Conservation (phyloP, 1,284 basidiomycete species). For the Ganoderma resinaceum region DNA sequence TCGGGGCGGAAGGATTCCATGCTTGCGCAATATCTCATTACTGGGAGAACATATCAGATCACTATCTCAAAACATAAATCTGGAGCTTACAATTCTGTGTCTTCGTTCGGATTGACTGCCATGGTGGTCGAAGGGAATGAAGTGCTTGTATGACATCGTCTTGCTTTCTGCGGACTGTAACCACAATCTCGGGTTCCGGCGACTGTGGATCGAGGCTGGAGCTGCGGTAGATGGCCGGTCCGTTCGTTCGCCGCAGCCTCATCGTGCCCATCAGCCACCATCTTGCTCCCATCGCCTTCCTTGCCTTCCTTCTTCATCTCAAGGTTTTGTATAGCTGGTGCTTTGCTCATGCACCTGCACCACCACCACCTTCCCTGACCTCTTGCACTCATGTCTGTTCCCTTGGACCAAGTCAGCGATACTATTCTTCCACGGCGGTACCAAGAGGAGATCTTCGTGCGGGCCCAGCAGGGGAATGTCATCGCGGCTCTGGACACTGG, state of each 20-base stretch:
- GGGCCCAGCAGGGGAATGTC: constrained; percentile 75
- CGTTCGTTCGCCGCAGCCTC: not conserved
- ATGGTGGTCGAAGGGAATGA: constrained; percentile 42
- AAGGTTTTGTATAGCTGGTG: not conserved
- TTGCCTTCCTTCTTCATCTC: not conserved
- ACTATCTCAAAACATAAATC: constrained; percentile 12
- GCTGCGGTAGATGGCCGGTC: constrained; percentile 7
- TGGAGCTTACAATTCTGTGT: constrained; percentile 87
- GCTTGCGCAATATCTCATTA: constrained; percentile 91
- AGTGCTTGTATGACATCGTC: not conserved
- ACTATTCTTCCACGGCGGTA: constrained; percentile 59
- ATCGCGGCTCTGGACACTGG: constrained; percentile 83
- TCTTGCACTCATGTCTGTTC: constrained; percentile 30
- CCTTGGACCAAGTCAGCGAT: constrained; percentile 37
- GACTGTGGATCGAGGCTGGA: no score
- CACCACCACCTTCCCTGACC: not conserved
- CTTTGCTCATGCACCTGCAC: constrained; percentile 5
- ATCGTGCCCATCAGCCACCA: constrained; percentile 3
- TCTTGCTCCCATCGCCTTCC: constrained; percentile 2
- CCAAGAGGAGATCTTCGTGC: constrained; percentile 78
- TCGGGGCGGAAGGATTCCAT: constrained; percentile 88
- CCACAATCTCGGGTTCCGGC: not conserved
- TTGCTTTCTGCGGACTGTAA: not conserved
- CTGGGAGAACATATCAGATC: constrained; percentile 48
- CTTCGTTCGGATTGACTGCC: constrained; percentile 83